Percentiles rank a stretch among this genome's conserved stretches.
Conservation (phyloP, 768 basidiomycete species). For the Cantharellus cinnabarinus region DNA sequence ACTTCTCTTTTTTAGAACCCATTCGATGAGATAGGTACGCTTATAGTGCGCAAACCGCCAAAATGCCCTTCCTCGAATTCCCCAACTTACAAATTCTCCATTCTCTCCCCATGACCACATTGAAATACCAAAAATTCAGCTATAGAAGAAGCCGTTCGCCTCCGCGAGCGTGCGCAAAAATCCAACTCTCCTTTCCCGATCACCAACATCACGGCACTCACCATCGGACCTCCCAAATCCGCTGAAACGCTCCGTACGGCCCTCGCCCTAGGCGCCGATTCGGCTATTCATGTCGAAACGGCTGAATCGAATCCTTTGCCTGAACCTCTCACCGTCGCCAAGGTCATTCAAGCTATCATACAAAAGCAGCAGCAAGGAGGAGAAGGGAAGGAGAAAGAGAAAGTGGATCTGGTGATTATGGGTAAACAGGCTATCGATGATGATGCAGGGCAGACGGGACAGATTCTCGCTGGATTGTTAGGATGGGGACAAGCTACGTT, state of each 20-base stretch:
- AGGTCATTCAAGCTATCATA: slow-evolving; percentile 60
- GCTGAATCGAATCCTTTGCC: slow-evolving; percentile 41
- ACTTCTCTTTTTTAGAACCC: slow-evolving; percentile 46
- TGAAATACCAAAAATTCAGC: slow-evolving; percentile 26
- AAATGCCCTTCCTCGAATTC: neutral
- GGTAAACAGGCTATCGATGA: slow-evolving; percentile 99
- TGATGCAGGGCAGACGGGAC: slow-evolving; percentile 86
- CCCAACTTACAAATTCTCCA: neutral
- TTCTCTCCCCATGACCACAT: neutral
- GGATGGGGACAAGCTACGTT: slow-evolving; percentile 91
- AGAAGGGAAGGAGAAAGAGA: slow-evolving; percentile 5
- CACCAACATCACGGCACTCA: slow-evolving; percentile 74
- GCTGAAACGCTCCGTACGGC: slow-evolving; percentile 84
- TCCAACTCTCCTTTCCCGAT: slow-evolving; percentile 20
- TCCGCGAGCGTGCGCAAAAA: slow-evolving; percentile 69
- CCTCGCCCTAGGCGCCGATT: slow-evolving; percentile 94
- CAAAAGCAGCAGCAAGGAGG: slow-evolving; percentile 22
- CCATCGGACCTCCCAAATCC: slow-evolving; percentile 86
- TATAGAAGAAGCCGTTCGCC: slow-evolving; percentile 87
- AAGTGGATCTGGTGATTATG: slow-evolving; percentile 74
- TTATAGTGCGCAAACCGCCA: neutral
- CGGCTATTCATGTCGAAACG: slow-evolving; percentile 74
- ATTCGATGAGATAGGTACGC: slow-evolving; percentile 89
- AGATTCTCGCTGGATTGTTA: slow-evolving; percentile 87
- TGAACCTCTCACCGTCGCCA: slow-evolving; percentile 83